Evolutionary conservation across 192 early-diverging fungal species (phyloP).

Genomic region (Coemansia nantahalensis): DNA sequence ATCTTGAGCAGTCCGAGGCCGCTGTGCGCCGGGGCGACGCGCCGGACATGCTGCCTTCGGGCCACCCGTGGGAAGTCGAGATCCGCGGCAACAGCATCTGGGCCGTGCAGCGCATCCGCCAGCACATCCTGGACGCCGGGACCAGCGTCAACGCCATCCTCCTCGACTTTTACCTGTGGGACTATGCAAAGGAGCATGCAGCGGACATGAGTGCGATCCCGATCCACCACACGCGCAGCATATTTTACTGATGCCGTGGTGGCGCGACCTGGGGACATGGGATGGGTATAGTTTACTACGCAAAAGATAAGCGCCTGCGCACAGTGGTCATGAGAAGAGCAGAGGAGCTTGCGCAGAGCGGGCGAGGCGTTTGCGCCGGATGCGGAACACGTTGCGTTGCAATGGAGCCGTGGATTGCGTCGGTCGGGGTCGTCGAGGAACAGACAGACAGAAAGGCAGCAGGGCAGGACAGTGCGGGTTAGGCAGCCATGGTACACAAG

Average conservation of each 20-base stretch:
- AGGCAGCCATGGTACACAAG: too few species aligned
- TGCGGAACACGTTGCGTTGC: too few species aligned
- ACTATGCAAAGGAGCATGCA: conserved; percentile 70
- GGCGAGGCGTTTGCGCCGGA: too few species aligned
- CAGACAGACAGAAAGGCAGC: too few species aligned
- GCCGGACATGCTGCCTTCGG: conserved; percentile 52
- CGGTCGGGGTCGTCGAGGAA: too few species aligned
- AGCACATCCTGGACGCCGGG: conserved; percentile 16
- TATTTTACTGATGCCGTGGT: conserved; percentile 59
- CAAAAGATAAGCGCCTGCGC: too few species aligned
- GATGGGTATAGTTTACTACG: too few species aligned
- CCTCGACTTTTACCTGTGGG: conserved; percentile 90
- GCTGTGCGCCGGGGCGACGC: conserved; percentile 3
- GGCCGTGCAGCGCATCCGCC: conserved; percentile 63
- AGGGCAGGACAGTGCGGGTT: too few species aligned
- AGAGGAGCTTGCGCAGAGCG: too few species aligned
- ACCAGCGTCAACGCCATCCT: conserved; percentile 67
- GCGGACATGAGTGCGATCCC: conserved; percentile 56
- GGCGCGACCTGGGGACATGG: too few species aligned
- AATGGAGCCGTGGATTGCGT: too few species aligned
- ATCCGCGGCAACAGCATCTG: conserved; percentile 79
- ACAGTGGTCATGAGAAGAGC: too few species aligned
- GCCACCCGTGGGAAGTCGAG: conserved; percentile 69
- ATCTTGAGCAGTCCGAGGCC: conserved; percentile 33
- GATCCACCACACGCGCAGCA: conserved; percentile 62